phyloP scores from a whole-genome alignment of 1,139 yeast genomes.

The Geotrichum klebahnii region DNA sequence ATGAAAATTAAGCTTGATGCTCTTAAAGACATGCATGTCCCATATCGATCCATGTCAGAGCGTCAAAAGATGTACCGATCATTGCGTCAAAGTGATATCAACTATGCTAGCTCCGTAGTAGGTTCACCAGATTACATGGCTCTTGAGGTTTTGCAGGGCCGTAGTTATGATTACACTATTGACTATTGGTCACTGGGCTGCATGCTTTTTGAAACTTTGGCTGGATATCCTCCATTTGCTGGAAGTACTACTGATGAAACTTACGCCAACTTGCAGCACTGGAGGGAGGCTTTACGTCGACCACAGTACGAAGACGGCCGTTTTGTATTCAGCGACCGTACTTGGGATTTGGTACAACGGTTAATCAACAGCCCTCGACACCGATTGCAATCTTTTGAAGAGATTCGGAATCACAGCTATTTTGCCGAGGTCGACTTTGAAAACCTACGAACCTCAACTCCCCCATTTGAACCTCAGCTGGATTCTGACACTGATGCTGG shows the following conservation, averaged over 20 bases:
- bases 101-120: constrained; percentile 89
- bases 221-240: constrained; percentile 95
- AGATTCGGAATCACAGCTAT: constrained; percentile 73
- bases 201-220: constrained; percentile 84
- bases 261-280: constrained; percentile 84
- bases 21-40: constrained; percentile 63
- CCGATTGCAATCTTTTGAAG: constrained; percentile 73
- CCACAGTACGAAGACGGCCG: constrained; percentile 92
- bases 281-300: constrained; percentile 83
- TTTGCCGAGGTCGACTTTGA: constrained; percentile 82
- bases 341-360: constrained; percentile 80
- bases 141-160: constrained; percentile 90
- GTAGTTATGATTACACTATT: constrained; percentile 88
- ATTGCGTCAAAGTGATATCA: constrained; percentile 59
- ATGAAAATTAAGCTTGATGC: constrained; percentile 82
- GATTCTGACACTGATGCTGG: constrained; percentile 98
- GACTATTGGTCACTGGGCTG: constrained; percentile 99
- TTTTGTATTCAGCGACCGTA: constrained; percentile 89
- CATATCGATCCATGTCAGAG: constrained; percentile 71
- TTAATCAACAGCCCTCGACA: constrained; percentile 75
- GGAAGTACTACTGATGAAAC: constrained; percentile 94
- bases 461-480: constrained; percentile 95
- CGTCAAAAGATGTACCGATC: constrained; percentile 82
- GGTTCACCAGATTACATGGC: constrained; percentile 99
- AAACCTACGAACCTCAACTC: constrained; percentile 56